Evolutionary conservation across 2,329 filamentous ascomycete genomes (phyloP), one percentile per base, ranked within the genome.

Genomic region (Aspergillus novofumigatus): DNA sequence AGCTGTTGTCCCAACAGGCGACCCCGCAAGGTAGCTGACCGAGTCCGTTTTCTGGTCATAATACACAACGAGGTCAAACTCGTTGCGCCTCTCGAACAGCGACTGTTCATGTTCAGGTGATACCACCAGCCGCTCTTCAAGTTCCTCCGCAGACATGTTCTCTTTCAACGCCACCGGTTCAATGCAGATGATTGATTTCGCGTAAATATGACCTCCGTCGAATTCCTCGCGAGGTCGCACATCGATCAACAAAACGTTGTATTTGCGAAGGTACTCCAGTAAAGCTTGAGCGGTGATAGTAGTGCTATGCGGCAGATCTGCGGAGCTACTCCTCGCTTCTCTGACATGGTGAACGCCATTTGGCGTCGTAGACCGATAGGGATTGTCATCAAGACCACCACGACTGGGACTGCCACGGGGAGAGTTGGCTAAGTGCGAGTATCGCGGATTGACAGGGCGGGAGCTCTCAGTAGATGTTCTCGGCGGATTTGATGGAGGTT

Each of bases 31-130:
- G 65, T 82, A 95, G 65, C 61, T 78, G 63, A 73, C 82, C 57
- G 67, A 90, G 80, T 70, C 81, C 60, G 84, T 86, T 14, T 71
- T 75, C 62, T 93, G 83, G 71, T 99, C 92, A 71, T 97, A 96
- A 67, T 95, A 94, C 0, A 99, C 90, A 10, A 99, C 83, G 45
- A 97, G 76, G 63, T 97, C 92, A 65, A 89, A 96, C 55, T 88
- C 81, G 61, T 92, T 83, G 14, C 85, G 78, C 54, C 88, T 83
- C 55, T 85, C 86, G 66, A 96, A 96, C 32, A 91, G 79, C 1
- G 80, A 76, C 63, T 89, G 86, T 71, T 99, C 94, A 50, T 70
- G 65, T 49, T 79, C 76, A 2, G 78, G 78, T 11, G 78, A 78
- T 45, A 80, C 69, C 10, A 81, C 70, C 17, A 81, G 67, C 14